phyloP scores from a whole-genome alignment of 345 rosid species.

The Eucalyptus guilfoylei region DNA sequence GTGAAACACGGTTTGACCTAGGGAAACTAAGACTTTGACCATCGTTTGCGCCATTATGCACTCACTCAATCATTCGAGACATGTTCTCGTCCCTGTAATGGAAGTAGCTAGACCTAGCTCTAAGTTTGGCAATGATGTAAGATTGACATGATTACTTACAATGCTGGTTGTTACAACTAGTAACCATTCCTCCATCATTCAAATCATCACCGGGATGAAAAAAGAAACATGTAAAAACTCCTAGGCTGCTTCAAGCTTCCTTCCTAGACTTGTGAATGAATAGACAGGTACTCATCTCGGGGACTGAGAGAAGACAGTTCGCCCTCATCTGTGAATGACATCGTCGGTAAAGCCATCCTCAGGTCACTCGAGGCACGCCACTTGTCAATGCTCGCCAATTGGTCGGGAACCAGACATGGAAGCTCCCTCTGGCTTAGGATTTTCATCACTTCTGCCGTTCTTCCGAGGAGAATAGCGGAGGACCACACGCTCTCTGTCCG shows the following conservation, averaged over 20 bases:
- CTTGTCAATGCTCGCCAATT: constrained; percentile 40
- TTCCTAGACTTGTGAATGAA: background rate
- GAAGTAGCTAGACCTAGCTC: background rate
- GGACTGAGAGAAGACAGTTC: background rate
- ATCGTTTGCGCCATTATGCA: background rate
- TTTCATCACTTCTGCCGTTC: constrained; percentile 37
- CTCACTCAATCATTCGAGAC: background rate
- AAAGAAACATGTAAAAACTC: background rate
- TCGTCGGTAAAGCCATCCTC: background rate
- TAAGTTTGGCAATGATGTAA: too few species aligned
- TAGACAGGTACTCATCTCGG: background rate
- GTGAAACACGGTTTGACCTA: background rate
- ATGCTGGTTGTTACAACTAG: background rate
- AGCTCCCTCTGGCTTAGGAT: constrained; percentile 24
- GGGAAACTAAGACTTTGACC: background rate
- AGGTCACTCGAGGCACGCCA: constrained; percentile 40
- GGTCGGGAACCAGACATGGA: constrained; percentile 25
- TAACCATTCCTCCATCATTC: background rate
- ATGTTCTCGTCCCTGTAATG: background rate
- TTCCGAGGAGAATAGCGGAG: constrained; percentile 54
- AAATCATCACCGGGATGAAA: background rate
- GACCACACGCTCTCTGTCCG: constrained; percentile 43
- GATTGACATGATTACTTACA: background rate
- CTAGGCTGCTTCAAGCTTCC: background rate
- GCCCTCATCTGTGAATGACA: background rate